Evolutionary conservation across 1,284 basidiomycete species (phyloP), one percentile per base, ranked within the genome.

Genomic region (Naganishia cerealis): DNA sequence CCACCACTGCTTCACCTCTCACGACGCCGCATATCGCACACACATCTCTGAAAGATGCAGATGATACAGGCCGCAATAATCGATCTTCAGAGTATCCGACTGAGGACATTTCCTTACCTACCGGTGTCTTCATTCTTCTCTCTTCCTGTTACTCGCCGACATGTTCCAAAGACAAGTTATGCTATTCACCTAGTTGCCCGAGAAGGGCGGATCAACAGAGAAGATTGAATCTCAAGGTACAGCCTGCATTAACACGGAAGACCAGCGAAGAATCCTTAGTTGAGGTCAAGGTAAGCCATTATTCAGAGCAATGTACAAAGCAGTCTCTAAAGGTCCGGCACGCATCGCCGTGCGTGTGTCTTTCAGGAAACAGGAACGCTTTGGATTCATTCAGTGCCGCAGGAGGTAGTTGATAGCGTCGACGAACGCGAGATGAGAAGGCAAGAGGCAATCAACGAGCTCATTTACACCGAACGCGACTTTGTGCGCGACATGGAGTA

Each of bases 141-240:
- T 96, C 94, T 1, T 93, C 96, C 77, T 99, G 96, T 80, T 99
- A 99, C 82, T 96, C 93, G 53, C 94, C 96, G 18, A 99, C 96
- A 33, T 99, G 96, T 81, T 91, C 92, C 43, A 85, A 91, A 66
- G 94, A 97, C 76, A 86, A 87, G 71, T 82, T 98, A 18, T 99
- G 96, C 82, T 99, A 99, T 81, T 92, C 90, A 73, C 98, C 97
- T 73, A 93, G 94, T 52, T 99, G 96, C 80, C 96, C 96, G 0
- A 82, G 95, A 63, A 83, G 95, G 67, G 81, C 98, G 69, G 95
- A 99, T 80, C 94, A 98, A 80, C 94, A 97, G 79, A 89, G 92
- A 43, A 83, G 93, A 68, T 79, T 95, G 77, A 85, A 94, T 81
- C 89, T 97, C 89, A 94, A 95, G 80, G 90, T 90, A 7, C 88